Conservation (phyloP, 768 basidiomycete genomes). For the Lanmaoa rubissima region DNA sequence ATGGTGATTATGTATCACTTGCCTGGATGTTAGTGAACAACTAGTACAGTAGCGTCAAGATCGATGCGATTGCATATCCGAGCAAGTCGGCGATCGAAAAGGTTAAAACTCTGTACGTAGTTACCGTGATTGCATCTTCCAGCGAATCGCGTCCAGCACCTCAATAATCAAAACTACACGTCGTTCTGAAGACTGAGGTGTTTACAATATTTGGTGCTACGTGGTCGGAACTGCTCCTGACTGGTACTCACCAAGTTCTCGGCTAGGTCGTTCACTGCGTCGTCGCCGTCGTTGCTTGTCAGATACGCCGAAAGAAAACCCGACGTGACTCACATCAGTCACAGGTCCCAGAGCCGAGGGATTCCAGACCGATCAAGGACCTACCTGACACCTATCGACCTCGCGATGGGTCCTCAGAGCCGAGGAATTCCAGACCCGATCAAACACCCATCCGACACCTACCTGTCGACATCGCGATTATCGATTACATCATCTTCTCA, state of each 20-base stretch:
- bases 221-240: not conserved
- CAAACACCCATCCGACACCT: conserved; percentile 2
- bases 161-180: not conserved
- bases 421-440: conserved; percentile 17
- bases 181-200: not conserved
- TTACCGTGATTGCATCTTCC: conserved; percentile 5
- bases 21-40: not conserved
- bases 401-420: conserved; percentile 10
- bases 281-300: not conserved
- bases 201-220: not conserved
- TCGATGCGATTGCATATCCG: not conserved
- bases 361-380: conserved; percentile 4
- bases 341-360: not conserved
- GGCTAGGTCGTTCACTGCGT: not conserved
- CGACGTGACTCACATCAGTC: not conserved
- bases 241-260: not conserved
- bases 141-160: not conserved
- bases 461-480: conserved; percentile 16
- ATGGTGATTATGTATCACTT: not conserved
- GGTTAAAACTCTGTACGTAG: conserved; percentile 17
- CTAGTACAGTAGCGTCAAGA: not conserved
- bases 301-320: not conserved
- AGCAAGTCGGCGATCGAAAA: conserved; percentile 13
- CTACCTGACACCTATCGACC: not conserved
- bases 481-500: conserved; percentile 15